Base-by-base conservation (phyloP, 805 yeast genomes). In the Starmerella asiatica region DNA sequence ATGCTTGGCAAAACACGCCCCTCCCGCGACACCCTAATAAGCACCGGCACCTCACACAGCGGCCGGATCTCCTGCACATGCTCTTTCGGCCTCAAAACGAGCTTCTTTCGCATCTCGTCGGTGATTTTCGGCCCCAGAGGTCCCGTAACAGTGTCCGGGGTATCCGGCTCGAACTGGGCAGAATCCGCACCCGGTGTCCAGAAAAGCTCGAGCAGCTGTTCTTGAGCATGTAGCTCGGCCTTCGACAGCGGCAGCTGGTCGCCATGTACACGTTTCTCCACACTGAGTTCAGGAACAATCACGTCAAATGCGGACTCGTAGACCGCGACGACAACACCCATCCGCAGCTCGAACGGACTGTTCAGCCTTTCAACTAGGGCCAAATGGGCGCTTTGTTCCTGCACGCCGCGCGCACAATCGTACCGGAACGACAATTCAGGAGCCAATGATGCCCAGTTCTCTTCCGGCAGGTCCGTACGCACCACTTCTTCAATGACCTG, bases 241-340 rank as follows among this genome's bases (percentile, higher is more conserved):
- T 85, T 86, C 19, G 73, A 73, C 46, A 88, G 66, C 9, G 97
- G 97, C 40, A 91, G 66, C 61, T 91, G 97, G 61, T 91, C 98
- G 21, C 97, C 96, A 55, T 91, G 98, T 18, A 53, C 55, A 15
- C 56, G 54, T 39, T 53, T 53, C 41, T 53, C 56, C 9, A 52
- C 45, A 31, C 55, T 93, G 60, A 83, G 76, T 48, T 81, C 93
- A 2, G 94, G 93, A 41, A 83, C 65, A 46, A 79, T 75, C 4
- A 83, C 84, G 57, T 91, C 98, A 62, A 91, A 91, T 2, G 97
- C 83, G 1, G 94, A 82, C 60, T 91, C 97, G 58, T 88, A 86
- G 8, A 88, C 96, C 58, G 85, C 95, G 20, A 84, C 62, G 15
- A 88, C 91, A 14, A 84, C 74, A 14, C 93, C 96, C 72, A 77